Percentiles rank a stretch among this genome's conserved stretches.
Evolutionary conservation across 495 filamentous ascomycete genomes (phyloP).

Genomic region (Glonium stellatum): DNA sequence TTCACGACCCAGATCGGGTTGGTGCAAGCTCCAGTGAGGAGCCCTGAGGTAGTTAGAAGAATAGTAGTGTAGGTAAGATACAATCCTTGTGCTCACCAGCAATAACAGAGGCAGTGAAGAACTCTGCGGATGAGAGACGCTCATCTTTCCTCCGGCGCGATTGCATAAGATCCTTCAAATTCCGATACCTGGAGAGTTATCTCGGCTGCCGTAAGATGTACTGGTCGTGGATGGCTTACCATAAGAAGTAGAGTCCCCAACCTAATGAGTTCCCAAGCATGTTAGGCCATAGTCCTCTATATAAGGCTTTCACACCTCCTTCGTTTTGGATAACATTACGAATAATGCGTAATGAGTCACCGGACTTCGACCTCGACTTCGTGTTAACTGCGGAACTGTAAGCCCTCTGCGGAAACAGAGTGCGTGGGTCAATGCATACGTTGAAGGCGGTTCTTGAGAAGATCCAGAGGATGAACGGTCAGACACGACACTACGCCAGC

Average conservation of each 20-base stretch:
- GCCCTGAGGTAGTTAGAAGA: conserved; percentile 37
- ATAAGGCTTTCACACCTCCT: conserved; percentile 60
- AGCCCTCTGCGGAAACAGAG: background rate
- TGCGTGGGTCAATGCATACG: conserved; percentile 47
- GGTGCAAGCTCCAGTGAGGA: conserved; percentile 68
- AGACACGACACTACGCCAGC: conserved; percentile 82
- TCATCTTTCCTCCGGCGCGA: conserved; percentile 17
- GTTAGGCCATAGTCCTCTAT: conserved; percentile 85
- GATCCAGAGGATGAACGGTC: conserved; percentile 77
- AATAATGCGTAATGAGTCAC: conserved; percentile 50
- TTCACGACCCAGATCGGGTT: conserved; percentile 99
- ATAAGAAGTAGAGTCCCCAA: conserved; percentile 89
- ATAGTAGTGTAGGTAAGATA: background rate
- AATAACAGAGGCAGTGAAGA: conserved; percentile 70
- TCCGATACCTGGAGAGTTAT: conserved; percentile 40
- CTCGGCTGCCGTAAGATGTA: no score
- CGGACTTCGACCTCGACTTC: conserved; percentile 36
- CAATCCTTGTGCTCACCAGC: conserved; percentile 49
- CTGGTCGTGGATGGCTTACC: conserved; percentile 13
- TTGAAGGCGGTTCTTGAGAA: conserved; percentile 93
- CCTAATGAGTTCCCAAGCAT: conserved; percentile 81
- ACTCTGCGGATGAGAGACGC: conserved; percentile 62
- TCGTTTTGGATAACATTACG: conserved; percentile 51
- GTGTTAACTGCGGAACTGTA: conserved; percentile 25
- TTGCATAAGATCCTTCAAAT: conserved; percentile 47